These are phyloP conservation scores for Prunus padus DNA, from an alignment of 306 rosid species.

Conservation along the genomic window DNA sequence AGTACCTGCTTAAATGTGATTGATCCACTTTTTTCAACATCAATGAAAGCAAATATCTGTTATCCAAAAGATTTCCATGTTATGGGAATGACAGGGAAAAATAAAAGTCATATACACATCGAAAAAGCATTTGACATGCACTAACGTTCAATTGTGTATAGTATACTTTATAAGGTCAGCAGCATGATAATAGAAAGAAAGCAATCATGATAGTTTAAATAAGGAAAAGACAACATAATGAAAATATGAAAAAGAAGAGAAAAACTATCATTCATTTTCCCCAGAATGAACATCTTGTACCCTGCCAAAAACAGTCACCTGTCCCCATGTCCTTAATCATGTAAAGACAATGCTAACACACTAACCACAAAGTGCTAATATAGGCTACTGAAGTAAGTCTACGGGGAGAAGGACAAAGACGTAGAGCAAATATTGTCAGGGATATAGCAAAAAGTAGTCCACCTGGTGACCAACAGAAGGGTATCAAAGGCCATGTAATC, in stretches of 20 bases:
- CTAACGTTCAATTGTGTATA: not conserved
- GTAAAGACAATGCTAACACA: not conserved
- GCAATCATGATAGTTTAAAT: not conserved
- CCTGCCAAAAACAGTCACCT: not conserved
- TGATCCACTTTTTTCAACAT: constrained; percentile 62
- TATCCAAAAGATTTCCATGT: constrained; percentile 12
- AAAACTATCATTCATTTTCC: not conserved
- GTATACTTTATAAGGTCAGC: not conserved
- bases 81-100: not conserved
- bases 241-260: not conserved
- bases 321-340: not conserved
- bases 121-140: not conserved
- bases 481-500: not conserved
- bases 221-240: not conserved
- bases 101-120: not conserved
- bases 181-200: not conserved
- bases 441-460: not conserved
- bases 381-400: not conserved
- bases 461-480: not conserved
- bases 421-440: not conserved
- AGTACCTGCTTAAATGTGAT: constrained; percentile 79
- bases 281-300: not conserved
- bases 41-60: constrained; percentile 76
- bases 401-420: not conserved
- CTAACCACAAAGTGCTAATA: not conserved